A percentile compares a stretch with the other conserved stretches of the same genome.
Evolutionary conservation across 2,329 filamentous ascomycete genomes (phyloP).

Genomic region (Aspergillus unguis): DNA sequence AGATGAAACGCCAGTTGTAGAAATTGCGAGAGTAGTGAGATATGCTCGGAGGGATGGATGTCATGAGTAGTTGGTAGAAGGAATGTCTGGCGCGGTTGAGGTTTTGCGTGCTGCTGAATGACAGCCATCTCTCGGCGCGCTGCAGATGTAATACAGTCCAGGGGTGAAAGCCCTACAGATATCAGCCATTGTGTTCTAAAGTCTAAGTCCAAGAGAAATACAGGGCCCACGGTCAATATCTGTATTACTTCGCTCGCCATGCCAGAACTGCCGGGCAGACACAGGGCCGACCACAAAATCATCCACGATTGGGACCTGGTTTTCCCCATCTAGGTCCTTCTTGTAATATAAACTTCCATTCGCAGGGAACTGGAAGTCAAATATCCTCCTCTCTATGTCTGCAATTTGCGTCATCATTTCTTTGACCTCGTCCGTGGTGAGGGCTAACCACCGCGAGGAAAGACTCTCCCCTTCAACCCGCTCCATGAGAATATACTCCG

Average conservation of each 20-base stretch:
- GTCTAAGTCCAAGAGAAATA: constrained; percentile 9
- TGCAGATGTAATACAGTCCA: constrained; percentile 24
- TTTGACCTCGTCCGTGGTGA: constrained; percentile 25
- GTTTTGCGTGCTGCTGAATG: constrained; percentile 22
- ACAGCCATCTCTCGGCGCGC: constrained; percentile 25
- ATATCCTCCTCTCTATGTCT: constrained; percentile 26
- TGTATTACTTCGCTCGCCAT: constrained; percentile 23
- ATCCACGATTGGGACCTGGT: constrained; percentile 17
- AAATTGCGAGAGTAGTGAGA: constrained; percentile 24
- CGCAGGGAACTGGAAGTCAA: constrained; percentile 25
- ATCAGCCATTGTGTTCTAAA: constrained; percentile 5
- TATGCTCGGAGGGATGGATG: constrained; percentile 23
- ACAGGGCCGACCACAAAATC: constrained; percentile 29
- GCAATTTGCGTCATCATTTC: constrained; percentile 26
- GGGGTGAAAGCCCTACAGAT: constrained; percentile 19
- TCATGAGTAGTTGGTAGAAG: constrained; percentile 23
- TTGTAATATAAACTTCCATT: constrained; percentile 29
- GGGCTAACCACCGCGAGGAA: neutral
- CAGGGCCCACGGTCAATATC: constrained; percentile 27
- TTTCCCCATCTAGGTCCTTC: constrained; percentile 18
- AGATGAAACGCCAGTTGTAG: constrained; percentile 23
- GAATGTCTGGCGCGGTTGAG: constrained; percentile 26
- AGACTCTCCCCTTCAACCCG: constrained; percentile 27
- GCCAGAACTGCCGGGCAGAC: constrained; percentile 26
- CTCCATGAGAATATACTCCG: constrained; percentile 35